Conservation (phyloP, 2,329 filamentous ascomycete species). For the Ceratocystis harringtonii region DNA sequence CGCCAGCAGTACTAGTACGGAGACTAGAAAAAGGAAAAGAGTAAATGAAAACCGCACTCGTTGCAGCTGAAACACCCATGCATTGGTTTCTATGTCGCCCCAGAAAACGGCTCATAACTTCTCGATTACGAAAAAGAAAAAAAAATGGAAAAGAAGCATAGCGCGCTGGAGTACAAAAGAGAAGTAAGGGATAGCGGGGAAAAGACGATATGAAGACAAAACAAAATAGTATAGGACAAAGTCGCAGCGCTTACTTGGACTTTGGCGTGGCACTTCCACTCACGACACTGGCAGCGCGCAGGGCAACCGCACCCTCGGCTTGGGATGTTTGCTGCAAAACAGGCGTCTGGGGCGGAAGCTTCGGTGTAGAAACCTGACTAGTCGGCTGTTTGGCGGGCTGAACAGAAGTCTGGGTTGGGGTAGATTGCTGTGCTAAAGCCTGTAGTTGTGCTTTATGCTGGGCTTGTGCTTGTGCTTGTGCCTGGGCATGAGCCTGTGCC, state of each 20-base stretch:
- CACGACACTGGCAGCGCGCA: constrained; percentile 24
- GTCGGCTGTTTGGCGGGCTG: neutral
- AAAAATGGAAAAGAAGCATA: neutral
- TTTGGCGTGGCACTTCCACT: constrained; percentile 29
- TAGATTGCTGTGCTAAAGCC: constrained; percentile 17
- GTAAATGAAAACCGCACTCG: neutral
- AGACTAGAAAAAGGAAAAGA: neutral
- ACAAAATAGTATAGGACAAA: neutral
- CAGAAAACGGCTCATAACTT: neutral
- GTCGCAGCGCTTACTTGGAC: neutral
- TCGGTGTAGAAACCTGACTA: constrained; percentile 1
- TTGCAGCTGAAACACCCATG: neutral
- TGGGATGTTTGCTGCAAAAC: neutral
- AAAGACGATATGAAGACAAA: neutral
- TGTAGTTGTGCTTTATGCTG: constrained; percentile 18
- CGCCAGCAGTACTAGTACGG: neutral
- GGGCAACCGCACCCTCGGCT: neutral
- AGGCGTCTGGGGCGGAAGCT: constrained; percentile 10
- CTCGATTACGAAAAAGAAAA: too few relatives aligned
- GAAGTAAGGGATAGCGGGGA: neutral
- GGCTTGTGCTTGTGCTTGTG: constrained; percentile 13
- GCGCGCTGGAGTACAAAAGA: neutral
- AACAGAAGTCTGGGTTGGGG: constrained; percentile 11
- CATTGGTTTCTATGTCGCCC: neutral
- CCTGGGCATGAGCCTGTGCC: constrained; percentile 14